A percentile compares a stretch with the other conserved stretches of the same genome.
Evolutionary conservation across 805 yeast genomes (phyloP).

Genomic region (Schizosaccharomyces lindneri): DNA sequence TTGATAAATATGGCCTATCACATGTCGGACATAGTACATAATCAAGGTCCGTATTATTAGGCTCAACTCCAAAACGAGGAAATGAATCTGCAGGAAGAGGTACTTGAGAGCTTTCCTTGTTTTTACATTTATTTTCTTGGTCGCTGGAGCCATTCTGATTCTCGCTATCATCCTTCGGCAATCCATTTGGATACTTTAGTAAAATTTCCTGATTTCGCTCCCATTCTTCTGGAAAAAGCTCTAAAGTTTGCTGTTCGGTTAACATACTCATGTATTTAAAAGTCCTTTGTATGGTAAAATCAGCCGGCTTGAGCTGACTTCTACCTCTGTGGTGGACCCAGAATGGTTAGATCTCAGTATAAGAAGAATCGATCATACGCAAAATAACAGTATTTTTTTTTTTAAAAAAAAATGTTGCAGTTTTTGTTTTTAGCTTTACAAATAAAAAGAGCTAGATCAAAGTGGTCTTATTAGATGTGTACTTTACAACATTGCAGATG

Average conservation of each 20-base stretch:
- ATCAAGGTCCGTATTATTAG: background rate
- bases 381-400: no score
- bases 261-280: background rate
- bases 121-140: background rate
- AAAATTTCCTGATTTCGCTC: background rate
- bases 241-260: background rate
- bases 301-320: no score
- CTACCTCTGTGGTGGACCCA: no score
- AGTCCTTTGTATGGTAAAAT: background rate
- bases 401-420: no score
- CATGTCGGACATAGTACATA: background rate
- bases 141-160: background rate
- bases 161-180: background rate
- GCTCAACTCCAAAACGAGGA: background rate
- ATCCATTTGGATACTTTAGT: background rate
- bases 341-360: no score
- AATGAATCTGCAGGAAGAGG: background rate
- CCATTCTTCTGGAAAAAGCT: background rate
- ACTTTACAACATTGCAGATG: no score
- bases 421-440: no score
- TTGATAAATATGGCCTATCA: background rate
- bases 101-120: background rate
- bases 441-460: no score
- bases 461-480: no score
- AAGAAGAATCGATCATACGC: no score